phyloP scores from a whole-genome alignment of 2,329 filamentous ascomycete species.

The Ceratocystis diversiconidia region DNA sequence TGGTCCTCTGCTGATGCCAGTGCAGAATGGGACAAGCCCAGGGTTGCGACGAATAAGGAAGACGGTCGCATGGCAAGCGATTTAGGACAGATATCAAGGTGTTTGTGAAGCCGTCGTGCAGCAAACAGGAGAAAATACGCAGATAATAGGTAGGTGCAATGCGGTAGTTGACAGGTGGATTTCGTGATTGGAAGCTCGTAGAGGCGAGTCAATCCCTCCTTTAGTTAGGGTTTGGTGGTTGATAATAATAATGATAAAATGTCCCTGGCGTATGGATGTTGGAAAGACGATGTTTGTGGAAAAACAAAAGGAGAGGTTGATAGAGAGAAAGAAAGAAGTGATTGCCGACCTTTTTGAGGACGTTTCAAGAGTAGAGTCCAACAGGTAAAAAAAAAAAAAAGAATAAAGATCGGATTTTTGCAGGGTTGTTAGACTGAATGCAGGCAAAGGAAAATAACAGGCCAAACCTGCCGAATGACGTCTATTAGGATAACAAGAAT shows the following conservation, averaged over 20 bases:
- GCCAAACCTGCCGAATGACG: no score
- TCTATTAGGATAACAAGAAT: no score
- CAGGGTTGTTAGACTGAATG: no score
- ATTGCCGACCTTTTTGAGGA: not conserved
- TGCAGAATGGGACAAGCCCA: constrained; percentile 4
- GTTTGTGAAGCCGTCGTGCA: no score
- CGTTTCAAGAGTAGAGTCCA: not conserved
- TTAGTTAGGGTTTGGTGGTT: not conserved
- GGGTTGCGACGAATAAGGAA: not conserved
- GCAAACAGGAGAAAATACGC: no score
- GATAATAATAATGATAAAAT: not conserved
- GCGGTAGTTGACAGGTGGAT: not conserved
- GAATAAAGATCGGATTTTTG: not conserved
- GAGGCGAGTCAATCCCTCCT: not conserved
- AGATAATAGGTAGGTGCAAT: not conserved
- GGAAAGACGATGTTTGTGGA: not conserved
- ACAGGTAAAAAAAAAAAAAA: not conserved
- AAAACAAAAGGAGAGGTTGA: not conserved
- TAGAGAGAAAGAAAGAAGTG: not conserved
- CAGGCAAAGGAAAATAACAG: no score
- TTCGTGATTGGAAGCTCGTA: not conserved
- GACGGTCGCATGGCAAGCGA: not conserved
- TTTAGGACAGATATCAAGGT: not conserved
- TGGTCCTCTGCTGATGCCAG: not conserved
- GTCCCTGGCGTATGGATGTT: not conserved